Base-by-base conservation (phyloP, 805 yeast species). In the Yarrowia divulgata region DNA sequence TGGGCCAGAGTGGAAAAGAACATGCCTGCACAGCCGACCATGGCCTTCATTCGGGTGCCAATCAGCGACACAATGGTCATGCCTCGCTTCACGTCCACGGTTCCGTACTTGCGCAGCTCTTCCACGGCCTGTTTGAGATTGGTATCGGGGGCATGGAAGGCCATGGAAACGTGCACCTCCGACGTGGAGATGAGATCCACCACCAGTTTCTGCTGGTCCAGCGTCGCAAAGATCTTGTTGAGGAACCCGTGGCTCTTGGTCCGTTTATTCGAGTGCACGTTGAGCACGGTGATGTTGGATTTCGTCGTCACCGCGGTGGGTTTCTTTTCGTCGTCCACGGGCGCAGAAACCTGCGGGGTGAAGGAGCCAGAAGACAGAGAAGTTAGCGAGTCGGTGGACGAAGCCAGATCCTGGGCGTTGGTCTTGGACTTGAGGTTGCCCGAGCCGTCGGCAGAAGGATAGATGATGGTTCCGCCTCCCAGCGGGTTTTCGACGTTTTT, bases 111-210 rank as follows among this genome's bases (percentile, higher is more conserved):
- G 69, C 88, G 85, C 74, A 95, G 84, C 75, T 93, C 97, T 55
- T 84, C 86, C 60, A 93, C 85, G 0, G 98, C 97, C 66, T 83
- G 84, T 69, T 88, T 85, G 73, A 93, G 82, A 16, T 85, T 83
- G 29, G 88, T 88, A 70, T 89, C 93, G 48, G 87, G 85, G 13
- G 72, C 67, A 73, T 92, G 96, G 73, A 95, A 83, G 4, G 99
- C 99, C 98, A 95, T 94, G 18, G 98, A 94, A 35, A 95, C 97
- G 77, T 95, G 98, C 13, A 95, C 99, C 79, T 95, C 98, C 0
- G 98, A 92, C 3, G 99, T 95, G 58, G 97, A 92, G 75, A 95
- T 94, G 76, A 95, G 86, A 80, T 95, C 99, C 52, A 95, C 98
- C 62, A 94, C 98, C 66, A 94, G 81, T 78, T 87, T 88, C 80